A percentile compares a stretch with the other conserved stretches of the same genome.
Conservation (phyloP, 164 flowering plant genomes). For the Annona cherimola region DNA sequence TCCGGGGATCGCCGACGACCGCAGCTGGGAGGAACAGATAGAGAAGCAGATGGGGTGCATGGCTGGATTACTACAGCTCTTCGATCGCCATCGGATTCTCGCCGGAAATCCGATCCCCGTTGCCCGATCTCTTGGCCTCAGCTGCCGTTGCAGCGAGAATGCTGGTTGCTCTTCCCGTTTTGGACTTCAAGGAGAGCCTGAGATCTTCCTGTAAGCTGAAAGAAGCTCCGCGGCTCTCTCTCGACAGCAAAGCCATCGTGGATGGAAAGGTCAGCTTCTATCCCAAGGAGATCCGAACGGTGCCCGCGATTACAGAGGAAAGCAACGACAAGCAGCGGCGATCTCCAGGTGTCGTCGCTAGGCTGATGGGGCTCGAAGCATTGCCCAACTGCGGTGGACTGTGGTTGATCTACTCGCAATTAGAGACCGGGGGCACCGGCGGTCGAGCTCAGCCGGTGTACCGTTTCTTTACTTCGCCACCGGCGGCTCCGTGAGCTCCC, state of each 20-base stretch:
- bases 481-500: too few species aligned
- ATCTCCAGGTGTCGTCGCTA: slow-evolving; percentile 75
- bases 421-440: too few species aligned
- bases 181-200: slow-evolving; percentile 57
- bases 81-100: too few species aligned
- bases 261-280: slow-evolving; percentile 65
- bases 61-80: too few species aligned
- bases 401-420: too few species aligned
- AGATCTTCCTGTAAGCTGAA: slow-evolving; percentile 71
- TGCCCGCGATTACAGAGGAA: slow-evolving; percentile 22
- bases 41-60: too few species aligned
- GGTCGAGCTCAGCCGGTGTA: too few species aligned
- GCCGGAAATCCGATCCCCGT: slow-evolving; percentile 24
- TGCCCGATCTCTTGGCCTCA: slow-evolving; percentile 10
- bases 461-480: too few species aligned
- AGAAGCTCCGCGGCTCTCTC: slow-evolving; percentile 83
- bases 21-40: too few species aligned
- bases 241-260: slow-evolving; percentile 77
- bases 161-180: slow-evolving; percentile 38
- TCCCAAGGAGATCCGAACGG: slow-evolving; percentile 60
- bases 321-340: slow-evolving; percentile 39
- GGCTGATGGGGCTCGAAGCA: slow-evolving; percentile 79
- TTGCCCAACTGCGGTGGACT: slow-evolving; percentile 32
- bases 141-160: slow-evolving; percentile 14
- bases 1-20: too few species aligned